These are phyloP conservation scores for Periconia digitata DNA, from an alignment of 2,329 filamentous ascomycete genomes.

Conservation along the genomic window DNA sequence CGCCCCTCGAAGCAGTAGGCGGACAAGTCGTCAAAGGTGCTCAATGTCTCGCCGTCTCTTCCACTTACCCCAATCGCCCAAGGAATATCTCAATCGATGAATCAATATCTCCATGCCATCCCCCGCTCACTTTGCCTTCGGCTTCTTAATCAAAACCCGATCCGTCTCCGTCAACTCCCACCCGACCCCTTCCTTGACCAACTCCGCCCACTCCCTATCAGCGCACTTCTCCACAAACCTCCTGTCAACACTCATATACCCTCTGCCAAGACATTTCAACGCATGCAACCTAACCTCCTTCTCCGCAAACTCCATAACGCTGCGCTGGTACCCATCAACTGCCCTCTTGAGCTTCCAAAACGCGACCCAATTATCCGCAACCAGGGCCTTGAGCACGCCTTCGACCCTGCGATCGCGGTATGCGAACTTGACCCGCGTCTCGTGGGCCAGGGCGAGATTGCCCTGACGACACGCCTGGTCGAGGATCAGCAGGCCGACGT, in stretches of 20 bases:
- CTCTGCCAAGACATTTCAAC: slow-evolving; percentile 81
- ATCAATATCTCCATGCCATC: neutral
- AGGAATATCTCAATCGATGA: no score
- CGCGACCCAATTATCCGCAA: slow-evolving; percentile 78
- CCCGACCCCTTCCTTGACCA: slow-evolving; percentile 74
- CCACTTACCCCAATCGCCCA: no score
- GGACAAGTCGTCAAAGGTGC: neutral
- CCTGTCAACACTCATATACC: slow-evolving; percentile 74
- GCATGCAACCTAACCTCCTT: slow-evolving; percentile 72
- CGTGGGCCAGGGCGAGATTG: slow-evolving; percentile 73
- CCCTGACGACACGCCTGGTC: slow-evolving; percentile 84
- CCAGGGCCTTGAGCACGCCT: slow-evolving; percentile 67
- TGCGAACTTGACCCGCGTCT: slow-evolving; percentile 61
- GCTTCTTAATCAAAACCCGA: slow-evolving; percentile 74
- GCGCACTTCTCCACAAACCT: slow-evolving; percentile 69
- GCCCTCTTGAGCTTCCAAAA: slow-evolving; percentile 72
- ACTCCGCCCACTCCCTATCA: slow-evolving; percentile 69
- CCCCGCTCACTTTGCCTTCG: slow-evolving; percentile 46
- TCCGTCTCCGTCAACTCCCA: slow-evolving; percentile 75
- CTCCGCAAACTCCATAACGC: slow-evolving; percentile 80
- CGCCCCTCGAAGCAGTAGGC: neutral
- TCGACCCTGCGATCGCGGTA: slow-evolving; percentile 71
- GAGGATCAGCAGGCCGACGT: slow-evolving; percentile 77
- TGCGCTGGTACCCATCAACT: slow-evolving; percentile 79
- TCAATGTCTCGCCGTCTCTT: neutral